Evolutionary conservation across 1,284 basidiomycete species (phyloP).

Genomic region (Ganoderma boninense): DNA sequence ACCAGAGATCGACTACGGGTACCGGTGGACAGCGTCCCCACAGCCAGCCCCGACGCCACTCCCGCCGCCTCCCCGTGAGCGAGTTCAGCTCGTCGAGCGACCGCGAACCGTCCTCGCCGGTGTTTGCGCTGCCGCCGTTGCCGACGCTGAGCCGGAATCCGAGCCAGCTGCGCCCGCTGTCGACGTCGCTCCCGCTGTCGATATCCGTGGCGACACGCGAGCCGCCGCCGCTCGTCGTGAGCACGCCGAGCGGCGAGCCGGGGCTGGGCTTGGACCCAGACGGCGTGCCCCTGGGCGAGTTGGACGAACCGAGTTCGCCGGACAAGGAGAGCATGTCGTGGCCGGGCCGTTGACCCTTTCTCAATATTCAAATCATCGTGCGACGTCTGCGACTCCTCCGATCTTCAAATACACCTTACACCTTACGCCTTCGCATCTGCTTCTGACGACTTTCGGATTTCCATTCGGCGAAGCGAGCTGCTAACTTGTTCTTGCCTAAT

Average conservation of each 20-base stretch:
- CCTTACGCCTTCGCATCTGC: background rate
- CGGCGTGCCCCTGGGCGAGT: slow-evolving; percentile 33
- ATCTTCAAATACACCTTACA: background rate
- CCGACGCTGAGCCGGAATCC: slow-evolving; percentile 20
- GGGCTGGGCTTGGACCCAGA: slow-evolving; percentile 36
- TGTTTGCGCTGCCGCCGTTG: slow-evolving; percentile 28
- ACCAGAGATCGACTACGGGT: slow-evolving; percentile 33
- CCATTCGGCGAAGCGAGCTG: background rate
- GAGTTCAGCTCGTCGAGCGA: slow-evolving; percentile 9
- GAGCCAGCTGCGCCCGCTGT: slow-evolving; percentile 25
- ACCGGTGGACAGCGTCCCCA: slow-evolving; percentile 35
- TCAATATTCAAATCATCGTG: background rate
- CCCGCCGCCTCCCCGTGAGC: background rate
- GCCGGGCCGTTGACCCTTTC: slow-evolving; percentile 25
- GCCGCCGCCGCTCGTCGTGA: slow-evolving; percentile 20
- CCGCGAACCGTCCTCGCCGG: slow-evolving; percentile 20
- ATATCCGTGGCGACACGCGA: slow-evolving; percentile 21
- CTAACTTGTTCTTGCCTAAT: background rate
- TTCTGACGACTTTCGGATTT: no score
- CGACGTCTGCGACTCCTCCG: background rate
- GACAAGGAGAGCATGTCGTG: slow-evolving; percentile 38
- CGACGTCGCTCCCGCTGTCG: slow-evolving; percentile 18
- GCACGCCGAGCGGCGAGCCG: slow-evolving; percentile 14
- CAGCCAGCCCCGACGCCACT: slow-evolving; percentile 23
- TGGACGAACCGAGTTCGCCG: slow-evolving; percentile 38